Base-by-base conservation (phyloP, 1,284 basidiomycete species). In the Chiua sp. region DNA sequence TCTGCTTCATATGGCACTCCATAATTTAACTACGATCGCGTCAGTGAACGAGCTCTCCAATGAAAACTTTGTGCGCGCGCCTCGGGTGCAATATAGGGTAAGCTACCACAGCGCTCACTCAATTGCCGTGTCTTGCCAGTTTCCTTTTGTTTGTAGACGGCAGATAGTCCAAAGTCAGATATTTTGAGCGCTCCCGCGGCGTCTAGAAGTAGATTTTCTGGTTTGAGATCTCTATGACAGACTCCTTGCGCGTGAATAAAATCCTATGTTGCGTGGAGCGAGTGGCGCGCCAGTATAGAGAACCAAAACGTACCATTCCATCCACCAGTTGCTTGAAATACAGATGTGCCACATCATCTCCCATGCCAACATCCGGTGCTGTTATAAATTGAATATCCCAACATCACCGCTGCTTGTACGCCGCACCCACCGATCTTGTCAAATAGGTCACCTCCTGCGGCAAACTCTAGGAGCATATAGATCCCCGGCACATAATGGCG, bases 71-170 rank as follows among this genome's bases (percentile, higher is more conserved):
- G 52, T 42, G 18, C 8, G 68, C 79, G 57, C 65, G 93, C 94
- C 81, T 98, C 96, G 0, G 96, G 96, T 0, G 96, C 96, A 18
- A 97, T 91, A 74, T 99, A 99, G 0, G 98, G 97, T 60, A 98
- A 75, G 75, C 94, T 98, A 1, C 98, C 97, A 69, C 97, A 98
- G 49, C 92, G 78, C 63, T 96, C 95, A 3, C 83, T 88, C 50
- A 98, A 77, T 35, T 74, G 68, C 4, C 90, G 79, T 20, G 87
- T 86, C 63, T 89, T 84, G 20, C 93, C 92, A 23, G 89, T 87
- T 39, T 94, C 94, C 68, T 96, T 96, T 69, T 97, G 87, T 70
- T 88, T 91, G 79, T 90, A 99, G 1, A 98, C 94, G 0, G 93
- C 88, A 37, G 94, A 96, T 2, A 99, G 82, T 0, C 98, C 98